A percentile compares a stretch with the other conserved stretches of the same genome.
phyloP scores from a whole-genome alignment of 768 basidiomycete species.

The Scleroderma bovista region DNA sequence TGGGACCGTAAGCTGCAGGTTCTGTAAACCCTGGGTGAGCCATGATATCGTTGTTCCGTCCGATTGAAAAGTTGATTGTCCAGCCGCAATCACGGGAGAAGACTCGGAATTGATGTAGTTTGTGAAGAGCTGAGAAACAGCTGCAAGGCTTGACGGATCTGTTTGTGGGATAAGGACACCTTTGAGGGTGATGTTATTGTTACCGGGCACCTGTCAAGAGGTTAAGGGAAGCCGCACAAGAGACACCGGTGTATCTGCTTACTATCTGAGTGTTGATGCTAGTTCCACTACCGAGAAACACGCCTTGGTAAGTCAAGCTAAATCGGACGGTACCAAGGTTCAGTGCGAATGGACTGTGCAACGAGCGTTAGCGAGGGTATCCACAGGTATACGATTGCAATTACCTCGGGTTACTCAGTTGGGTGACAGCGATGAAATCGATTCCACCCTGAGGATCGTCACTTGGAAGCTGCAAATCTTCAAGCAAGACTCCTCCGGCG shows the following conservation, averaged over 20 bases:
- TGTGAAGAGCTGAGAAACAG: conserved; percentile 61
- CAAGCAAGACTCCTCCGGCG: conserved; percentile 45
- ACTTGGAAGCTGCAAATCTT: conserved; percentile 59
- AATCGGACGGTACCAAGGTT: conserved; percentile 64
- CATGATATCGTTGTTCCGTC: conserved; percentile 58
- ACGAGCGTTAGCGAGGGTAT: neutral
- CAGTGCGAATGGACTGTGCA: conserved; percentile 57
- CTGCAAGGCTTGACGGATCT: conserved; percentile 36
- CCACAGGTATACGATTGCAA: neutral
- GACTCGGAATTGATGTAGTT: conserved; percentile 61
- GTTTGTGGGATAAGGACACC: conserved; percentile 55
- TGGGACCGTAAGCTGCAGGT: conserved; percentile 56
- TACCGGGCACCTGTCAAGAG: conserved; percentile 39
- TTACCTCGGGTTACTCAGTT: conserved; percentile 54
- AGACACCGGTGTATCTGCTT: conserved; percentile 13
- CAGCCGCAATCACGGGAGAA: conserved; percentile 55
- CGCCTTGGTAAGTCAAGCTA: conserved; percentile 50
- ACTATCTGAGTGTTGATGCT: conserved; percentile 49
- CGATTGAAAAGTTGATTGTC: conserved; percentile 50
- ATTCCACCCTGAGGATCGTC: conserved; percentile 67
- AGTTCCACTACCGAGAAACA: conserved; percentile 52
- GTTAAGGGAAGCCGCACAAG: neutral
- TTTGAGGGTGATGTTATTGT: conserved; percentile 52
- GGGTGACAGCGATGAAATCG: conserved; percentile 52
- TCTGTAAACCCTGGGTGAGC: conserved; percentile 57